Evolutionary conservation across 495 filamentous ascomycete genomes (phyloP), one percentile per base, ranked within the genome.

Genomic region (Hypoxylon perforatum): DNA sequence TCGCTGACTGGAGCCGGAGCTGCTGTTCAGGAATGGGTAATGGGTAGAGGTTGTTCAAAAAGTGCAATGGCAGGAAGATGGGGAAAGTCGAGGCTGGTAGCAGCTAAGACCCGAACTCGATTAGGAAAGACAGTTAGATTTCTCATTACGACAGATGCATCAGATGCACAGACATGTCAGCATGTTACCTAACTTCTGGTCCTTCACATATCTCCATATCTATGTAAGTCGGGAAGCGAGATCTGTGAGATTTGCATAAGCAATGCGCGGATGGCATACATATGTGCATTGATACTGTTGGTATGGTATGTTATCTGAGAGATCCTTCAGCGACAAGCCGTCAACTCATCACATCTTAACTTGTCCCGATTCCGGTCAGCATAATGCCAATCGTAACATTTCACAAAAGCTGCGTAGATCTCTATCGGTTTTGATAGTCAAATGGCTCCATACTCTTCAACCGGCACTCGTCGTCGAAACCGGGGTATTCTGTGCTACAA

Each of bases 31-130:
- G 50, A 61, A 69, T 63, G 59, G 60, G 56, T 28, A 62, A 53
- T 60, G 21, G 50, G 45, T 63, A 63, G 49, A 30, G 45, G 60
- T 69, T 45, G 44, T 59, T 62, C 48, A 49, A 50, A 49, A 49
- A 47, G 23, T 21, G 60, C 49, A 39, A 45, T 56, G 56, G 17
- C 33, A 52, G 39, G 28, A 54, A 60, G 38, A 68, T 63, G 52
- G 45, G 61, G 55, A 61, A 69, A 51, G 56, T 69, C 53, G 61
- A 69, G 66, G 66, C 66, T 65, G 50, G 66, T 65, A 57, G 66
- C 66, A 69, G 61, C 51, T 57, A 23, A 47, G 61, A 55, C 57
- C 57, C 46, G 22, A 64, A 30, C 61, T 60, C 51, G 28, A 61
- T 65, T 60, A 50, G 66, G 66, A 63, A 69, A 57, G 45, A 61